phyloP scores from a whole-genome alignment of 257 asterid species.

The Jasminum sambac region DNA sequence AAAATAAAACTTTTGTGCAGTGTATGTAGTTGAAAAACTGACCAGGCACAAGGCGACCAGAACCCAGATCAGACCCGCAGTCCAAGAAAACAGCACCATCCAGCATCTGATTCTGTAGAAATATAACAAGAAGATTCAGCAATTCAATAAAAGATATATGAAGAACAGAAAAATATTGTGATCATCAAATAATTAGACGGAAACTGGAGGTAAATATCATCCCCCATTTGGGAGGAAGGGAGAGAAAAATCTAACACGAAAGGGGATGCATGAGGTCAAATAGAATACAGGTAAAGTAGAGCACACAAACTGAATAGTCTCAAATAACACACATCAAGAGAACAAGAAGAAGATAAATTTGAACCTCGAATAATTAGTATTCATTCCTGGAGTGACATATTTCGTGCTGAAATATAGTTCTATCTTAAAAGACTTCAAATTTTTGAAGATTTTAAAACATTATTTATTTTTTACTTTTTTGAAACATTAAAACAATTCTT shows the following conservation, averaged over 20 bases:
- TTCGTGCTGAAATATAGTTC: neutral
- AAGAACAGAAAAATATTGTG: neutral
- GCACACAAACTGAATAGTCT: no score
- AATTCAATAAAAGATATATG: neutral
- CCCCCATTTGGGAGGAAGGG: neutral
- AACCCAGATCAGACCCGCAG: conserved; percentile 87
- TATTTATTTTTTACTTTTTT: no score
- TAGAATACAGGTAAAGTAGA: no score
- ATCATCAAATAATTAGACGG: conserved; percentile 16
- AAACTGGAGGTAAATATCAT: neutral
- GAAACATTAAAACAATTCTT: neutral
- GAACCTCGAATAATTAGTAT: neutral
- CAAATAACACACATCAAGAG: neutral
- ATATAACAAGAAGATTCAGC: conserved; percentile 11
- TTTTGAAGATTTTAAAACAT: neutral
- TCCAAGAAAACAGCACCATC: conserved; percentile 90
- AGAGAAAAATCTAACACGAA: neutral
- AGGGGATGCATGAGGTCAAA: neutral
- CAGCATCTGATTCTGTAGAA: conserved; percentile 59
- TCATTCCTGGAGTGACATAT: neutral
- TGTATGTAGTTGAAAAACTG: conserved; percentile 28
- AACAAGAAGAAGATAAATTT: conserved; percentile 4
- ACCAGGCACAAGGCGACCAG: conserved; percentile 96
- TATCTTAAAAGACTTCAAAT: neutral
- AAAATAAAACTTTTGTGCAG: no score